phyloP scores from a whole-genome alignment of 2,329 filamentous ascomycete genomes.

The Paecilomyces niveus region DNA sequence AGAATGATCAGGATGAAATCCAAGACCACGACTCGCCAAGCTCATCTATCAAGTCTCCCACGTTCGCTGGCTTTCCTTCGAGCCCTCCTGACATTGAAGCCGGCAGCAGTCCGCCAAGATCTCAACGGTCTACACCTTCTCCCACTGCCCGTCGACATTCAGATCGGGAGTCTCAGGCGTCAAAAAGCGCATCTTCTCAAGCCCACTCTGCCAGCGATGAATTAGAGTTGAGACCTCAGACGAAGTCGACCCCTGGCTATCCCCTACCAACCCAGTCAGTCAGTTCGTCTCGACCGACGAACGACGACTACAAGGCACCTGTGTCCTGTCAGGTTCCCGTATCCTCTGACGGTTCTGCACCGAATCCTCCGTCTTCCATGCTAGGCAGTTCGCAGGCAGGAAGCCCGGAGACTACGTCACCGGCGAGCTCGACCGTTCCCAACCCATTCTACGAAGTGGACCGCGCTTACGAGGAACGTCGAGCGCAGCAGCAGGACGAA shows the following conservation, averaged over 20 bases:
- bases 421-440: conserved; percentile 13
- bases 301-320: not conserved
- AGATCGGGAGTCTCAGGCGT: not conserved
- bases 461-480: conserved; percentile 11
- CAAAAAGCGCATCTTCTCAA: not conserved
- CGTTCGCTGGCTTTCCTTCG: conserved; percentile 8
- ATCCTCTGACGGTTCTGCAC: not conserved
- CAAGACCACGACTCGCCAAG: not conserved
- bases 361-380: not conserved
- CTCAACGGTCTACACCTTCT: not conserved
- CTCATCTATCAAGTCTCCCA: conserved; percentile 6
- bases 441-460: conserved; percentile 28
- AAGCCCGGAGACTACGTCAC: conserved; percentile 2
- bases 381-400: not conserved
- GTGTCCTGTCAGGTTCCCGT: not conserved
- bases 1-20: conserved; percentile 1
- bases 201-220: not conserved
- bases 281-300: not conserved
- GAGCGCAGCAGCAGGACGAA: not conserved
- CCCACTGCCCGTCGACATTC: not conserved
- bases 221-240: not conserved
- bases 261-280: not conserved
- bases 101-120: not conserved
- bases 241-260: not conserved
- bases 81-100: conserved; percentile 7